A percentile compares a stretch with the other conserved stretches of the same genome.
Evolutionary conservation across 75 land plant genomes (phyloP).

Genomic region (Picea glauca): DNA sequence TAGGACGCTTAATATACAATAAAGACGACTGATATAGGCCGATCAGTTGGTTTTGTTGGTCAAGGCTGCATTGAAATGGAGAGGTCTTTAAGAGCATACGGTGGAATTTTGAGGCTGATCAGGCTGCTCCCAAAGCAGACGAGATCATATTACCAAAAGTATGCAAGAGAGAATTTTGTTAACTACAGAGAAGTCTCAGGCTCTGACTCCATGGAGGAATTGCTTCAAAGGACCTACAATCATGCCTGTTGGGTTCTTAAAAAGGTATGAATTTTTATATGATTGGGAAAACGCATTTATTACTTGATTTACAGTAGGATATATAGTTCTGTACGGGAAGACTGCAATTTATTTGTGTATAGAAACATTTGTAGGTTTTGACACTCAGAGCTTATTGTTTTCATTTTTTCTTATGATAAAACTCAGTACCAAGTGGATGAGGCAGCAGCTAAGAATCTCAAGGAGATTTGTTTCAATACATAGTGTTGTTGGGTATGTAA

Average conservation of each 20-base stretch:
- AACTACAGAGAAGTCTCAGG: constrained; percentile 77
- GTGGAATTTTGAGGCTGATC: constrained; percentile 62
- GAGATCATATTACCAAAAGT: constrained; percentile 77
- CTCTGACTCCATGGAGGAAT: constrained; percentile 37
- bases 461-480: constrained; percentile 32
- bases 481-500: background rate
- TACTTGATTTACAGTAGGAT: background rate
- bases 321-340: background rate
- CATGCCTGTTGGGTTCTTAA: constrained; percentile 82
- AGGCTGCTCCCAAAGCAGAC: constrained; percentile 57
- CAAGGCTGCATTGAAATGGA: constrained; percentile 23
- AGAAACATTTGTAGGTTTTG: background rate
- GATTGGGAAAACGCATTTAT: background rate
- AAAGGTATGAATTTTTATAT: constrained; percentile 41
- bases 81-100: constrained; percentile 56
- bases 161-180: constrained; percentile 85
- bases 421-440: constrained; percentile 52
- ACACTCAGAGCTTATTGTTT: background rate
- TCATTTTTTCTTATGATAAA: background rate
- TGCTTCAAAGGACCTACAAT: constrained; percentile 43
- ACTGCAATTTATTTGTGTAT: background rate
- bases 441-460: constrained; percentile 44
- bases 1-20: too few relatives aligned
- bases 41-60: background rate
- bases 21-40: too few relatives aligned